Conservation (phyloP, 2,329 filamentous ascomycete genomes). For the Diplodia intermedia region DNA sequence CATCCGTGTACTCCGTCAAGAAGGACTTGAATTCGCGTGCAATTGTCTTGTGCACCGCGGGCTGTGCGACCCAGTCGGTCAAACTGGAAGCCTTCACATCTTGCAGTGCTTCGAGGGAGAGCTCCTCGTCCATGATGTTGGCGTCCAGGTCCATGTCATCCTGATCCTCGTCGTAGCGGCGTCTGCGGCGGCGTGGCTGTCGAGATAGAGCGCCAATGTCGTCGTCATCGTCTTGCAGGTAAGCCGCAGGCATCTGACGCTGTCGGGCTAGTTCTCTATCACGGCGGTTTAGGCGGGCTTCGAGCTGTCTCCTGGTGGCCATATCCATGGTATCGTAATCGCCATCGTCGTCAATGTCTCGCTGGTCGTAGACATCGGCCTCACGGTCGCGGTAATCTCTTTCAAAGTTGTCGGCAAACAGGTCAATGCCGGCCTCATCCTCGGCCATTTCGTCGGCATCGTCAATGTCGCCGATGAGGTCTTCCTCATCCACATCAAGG, state of each 20-base stretch:
- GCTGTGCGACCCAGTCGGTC: slow-evolving; percentile 93
- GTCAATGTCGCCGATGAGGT: slow-evolving; percentile 69
- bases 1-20: slow-evolving; percentile 92
- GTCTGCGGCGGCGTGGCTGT: slow-evolving; percentile 82
- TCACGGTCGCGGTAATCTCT: slow-evolving; percentile 64
- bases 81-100: slow-evolving; percentile 93
- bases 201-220: slow-evolving; percentile 83
- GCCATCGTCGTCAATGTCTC: slow-evolving; percentile 75
- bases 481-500: slow-evolving; percentile 62
- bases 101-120: slow-evolving; percentile 86
- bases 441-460: slow-evolving; percentile 73
- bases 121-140: slow-evolving; percentile 94
- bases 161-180: slow-evolving; percentile 91
- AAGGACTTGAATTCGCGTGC: slow-evolving; percentile 97
- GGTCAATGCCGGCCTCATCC: slow-evolving; percentile 72
- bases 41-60: slow-evolving; percentile 89
- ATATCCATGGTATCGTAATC: slow-evolving; percentile 75
- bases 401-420: slow-evolving; percentile 74
- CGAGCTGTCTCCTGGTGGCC: slow-evolving; percentile 71
- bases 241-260: slow-evolving; percentile 73
- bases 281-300: slow-evolving; percentile 74
- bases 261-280: slow-evolving; percentile 74
- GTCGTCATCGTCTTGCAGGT: slow-evolving; percentile 81
- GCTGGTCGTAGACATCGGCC: slow-evolving; percentile 68
- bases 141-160: slow-evolving; percentile 88